A percentile compares a stretch with the other conserved stretches of the same genome.
phyloP scores from a whole-genome alignment of 176 grass and related monocot genomes.

The Lolium multiflorum region DNA sequence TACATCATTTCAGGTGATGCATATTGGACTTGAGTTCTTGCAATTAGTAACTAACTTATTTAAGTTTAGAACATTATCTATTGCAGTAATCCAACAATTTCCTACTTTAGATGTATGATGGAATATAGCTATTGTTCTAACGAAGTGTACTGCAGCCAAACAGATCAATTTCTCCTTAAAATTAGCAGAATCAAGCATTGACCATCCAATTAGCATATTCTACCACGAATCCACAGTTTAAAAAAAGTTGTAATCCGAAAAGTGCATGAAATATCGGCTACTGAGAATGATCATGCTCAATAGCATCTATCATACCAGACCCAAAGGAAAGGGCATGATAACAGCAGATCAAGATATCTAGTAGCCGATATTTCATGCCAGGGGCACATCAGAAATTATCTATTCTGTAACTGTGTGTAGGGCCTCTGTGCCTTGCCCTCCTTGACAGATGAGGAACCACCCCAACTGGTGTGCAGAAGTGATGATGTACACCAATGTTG shows the following conservation, averaged over 20 bases:
- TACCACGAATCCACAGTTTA: neutral
- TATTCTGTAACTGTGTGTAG: neutral
- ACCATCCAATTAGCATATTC: neutral
- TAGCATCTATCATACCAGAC: neutral
- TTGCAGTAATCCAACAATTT: neutral
- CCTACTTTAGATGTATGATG: neutral
- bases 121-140: too few relatives aligned
- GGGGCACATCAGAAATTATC: neutral
- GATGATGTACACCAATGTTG: neutral
- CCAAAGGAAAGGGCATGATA: neutral
- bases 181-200: neutral
- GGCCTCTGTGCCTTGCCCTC: neutral
- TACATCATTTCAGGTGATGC: neutral
- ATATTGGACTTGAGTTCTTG: neutral
- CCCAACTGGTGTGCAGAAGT: neutral
- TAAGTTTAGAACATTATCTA: neutral
- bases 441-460: neutral
- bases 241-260: neutral
- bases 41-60: neutral
- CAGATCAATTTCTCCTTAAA: neutral
- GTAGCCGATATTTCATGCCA: too few relatives aligned
- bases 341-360: slow-evolving; percentile 12
- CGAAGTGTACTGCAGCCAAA: neutral
- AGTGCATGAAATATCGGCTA: neutral
- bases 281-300: neutral